phyloP scores from a whole-genome alignment of 257 asterid species.

The Jasminum sambac region DNA sequence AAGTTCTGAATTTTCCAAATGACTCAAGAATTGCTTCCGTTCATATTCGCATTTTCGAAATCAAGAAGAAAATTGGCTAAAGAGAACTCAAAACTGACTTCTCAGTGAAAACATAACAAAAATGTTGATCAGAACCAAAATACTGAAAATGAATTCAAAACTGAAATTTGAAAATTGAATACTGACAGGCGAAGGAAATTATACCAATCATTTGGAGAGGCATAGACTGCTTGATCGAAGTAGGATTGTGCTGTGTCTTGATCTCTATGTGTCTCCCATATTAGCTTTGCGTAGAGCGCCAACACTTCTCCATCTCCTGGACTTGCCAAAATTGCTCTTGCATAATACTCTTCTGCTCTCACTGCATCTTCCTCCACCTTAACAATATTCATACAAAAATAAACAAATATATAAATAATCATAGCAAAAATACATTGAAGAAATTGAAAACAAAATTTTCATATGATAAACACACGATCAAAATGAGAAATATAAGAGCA shows the following conservation, averaged over 20 bases:
- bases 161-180: background rate
- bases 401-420: no score
- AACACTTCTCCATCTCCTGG: conserved; percentile 77
- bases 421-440: background rate
- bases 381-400: background rate
- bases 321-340: conserved; percentile 67
- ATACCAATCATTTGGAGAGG: conserved; percentile 68
- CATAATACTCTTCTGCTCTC: conserved; percentile 69
- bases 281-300: conserved; percentile 55
- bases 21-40: no score
- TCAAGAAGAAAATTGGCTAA: no score
- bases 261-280: conserved; percentile 70
- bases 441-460: background rate
- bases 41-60: no score
- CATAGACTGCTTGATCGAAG: conserved; percentile 63
- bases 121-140: background rate
- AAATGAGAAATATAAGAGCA: background rate
- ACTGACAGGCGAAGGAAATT: no score
- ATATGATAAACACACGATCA: no score
- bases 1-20: no score
- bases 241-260: conserved; percentile 57
- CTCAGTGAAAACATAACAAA: no score
- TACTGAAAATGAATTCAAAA: background rate
- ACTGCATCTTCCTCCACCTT: conserved; percentile 66
- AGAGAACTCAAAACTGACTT: no score